phyloP scores from a whole-genome alignment of 768 basidiomycete species.

The Pholiota microspora region DNA sequence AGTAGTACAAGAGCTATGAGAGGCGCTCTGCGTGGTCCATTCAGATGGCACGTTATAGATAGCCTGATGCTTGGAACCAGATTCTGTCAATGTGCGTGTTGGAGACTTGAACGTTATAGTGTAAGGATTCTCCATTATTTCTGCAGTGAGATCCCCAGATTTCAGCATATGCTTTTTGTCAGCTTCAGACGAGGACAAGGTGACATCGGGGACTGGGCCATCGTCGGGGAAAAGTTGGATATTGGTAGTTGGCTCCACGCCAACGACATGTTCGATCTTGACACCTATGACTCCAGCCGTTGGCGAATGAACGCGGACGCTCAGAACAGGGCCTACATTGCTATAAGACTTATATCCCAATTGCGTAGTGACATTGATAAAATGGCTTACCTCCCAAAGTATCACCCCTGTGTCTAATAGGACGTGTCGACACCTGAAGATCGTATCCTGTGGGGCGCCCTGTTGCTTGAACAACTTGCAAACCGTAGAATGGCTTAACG shows the following conservation, averaged over 20 bases:
- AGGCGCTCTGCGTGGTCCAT: constrained; percentile 50
- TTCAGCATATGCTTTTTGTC: constrained; percentile 31
- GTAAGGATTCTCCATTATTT: constrained; percentile 59
- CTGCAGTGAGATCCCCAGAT: constrained; percentile 50
- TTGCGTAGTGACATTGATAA: not conserved
- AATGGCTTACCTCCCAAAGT: constrained; percentile 49
- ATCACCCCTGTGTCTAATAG: constrained; percentile 62
- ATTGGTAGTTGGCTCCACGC: constrained; percentile 38
- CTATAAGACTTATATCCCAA: not conserved
- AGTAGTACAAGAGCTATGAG: constrained; percentile 55
- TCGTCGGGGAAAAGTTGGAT: constrained; percentile 67
- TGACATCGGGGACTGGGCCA: constrained; percentile 42
- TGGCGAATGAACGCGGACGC: constrained; percentile 50
- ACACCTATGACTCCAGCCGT: constrained; percentile 56
- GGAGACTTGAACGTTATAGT: constrained; percentile 60
- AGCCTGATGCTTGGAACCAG: constrained; percentile 54
- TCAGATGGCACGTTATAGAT: constrained; percentile 54
- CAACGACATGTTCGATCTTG: constrained; percentile 53
- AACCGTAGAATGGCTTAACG: constrained; percentile 56
- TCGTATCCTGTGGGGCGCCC: constrained; percentile 47
- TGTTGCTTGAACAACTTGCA: constrained; percentile 55
- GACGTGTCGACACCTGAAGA: constrained; percentile 58
- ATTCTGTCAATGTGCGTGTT: constrained; percentile 42
- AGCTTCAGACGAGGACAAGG: constrained; percentile 26
- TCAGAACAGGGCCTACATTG: constrained; percentile 44